phyloP scores from a whole-genome alignment of 306 rosid species.

The Prunus salicina region DNA sequence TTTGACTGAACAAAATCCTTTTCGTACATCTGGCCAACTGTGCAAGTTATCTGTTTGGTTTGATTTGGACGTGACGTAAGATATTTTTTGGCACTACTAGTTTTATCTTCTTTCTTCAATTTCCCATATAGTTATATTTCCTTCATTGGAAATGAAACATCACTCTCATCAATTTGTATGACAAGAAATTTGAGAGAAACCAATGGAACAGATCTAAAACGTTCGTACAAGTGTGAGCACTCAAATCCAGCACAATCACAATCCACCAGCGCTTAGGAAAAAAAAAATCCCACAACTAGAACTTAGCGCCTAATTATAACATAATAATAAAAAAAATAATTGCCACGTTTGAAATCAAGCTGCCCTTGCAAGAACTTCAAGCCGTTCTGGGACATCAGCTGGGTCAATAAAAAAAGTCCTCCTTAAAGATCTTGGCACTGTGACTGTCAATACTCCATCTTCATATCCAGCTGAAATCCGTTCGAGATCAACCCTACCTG shows the following conservation, averaged over 20 bases:
- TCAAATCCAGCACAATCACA: neutral
- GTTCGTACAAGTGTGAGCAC: neutral
- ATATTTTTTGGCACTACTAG: too few species aligned
- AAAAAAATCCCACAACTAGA: neutral
- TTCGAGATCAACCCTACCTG: conserved; percentile 50
- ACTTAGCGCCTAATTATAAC: neutral
- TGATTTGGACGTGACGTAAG: too few species aligned
- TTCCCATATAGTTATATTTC: too few species aligned
- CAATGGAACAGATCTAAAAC: neutral
- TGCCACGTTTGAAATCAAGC: conserved; percentile 36
- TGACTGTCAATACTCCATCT: conserved; percentile 63
- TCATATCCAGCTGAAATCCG: conserved; percentile 61
- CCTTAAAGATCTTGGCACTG: conserved; percentile 58
- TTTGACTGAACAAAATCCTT: too few species aligned
- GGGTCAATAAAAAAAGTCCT: conserved; percentile 52
- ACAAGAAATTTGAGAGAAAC: neutral
- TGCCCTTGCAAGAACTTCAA: conserved; percentile 64
- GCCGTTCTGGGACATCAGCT: conserved; percentile 41
- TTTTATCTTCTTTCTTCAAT: too few species aligned
- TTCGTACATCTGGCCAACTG: too few species aligned
- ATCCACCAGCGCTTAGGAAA: neutral
- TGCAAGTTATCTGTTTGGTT: too few species aligned
- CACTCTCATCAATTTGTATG: too few species aligned
- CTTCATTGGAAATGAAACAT: too few species aligned
- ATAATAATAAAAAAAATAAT: neutral